A percentile compares a stretch with the other conserved stretches of the same genome.
These are phyloP conservation scores for Herpetomonas tarakana DNA, from an alignment of 208 protist genomes.

Conservation along the genomic window DNA sequence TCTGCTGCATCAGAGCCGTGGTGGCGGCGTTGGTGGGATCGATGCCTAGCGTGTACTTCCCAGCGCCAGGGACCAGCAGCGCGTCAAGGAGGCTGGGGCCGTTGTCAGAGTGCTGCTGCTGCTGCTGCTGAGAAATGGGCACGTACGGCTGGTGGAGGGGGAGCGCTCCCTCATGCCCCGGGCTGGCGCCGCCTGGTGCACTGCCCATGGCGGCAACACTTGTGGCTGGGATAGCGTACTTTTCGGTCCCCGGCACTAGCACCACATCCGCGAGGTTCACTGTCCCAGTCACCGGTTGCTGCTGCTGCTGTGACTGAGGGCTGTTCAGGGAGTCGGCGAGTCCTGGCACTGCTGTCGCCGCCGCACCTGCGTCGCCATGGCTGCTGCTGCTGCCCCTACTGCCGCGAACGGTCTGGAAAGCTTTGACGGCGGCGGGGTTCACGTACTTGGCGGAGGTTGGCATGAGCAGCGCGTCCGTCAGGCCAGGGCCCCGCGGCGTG, in stretches of 20 bases:
- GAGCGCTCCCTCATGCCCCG: neutral
- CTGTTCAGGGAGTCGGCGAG: neutral
- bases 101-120: neutral
- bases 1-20: neutral
- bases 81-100: constrained; percentile 6
- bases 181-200: neutral
- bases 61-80: neutral
- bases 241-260: neutral
- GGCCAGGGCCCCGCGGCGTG: constrained; percentile 2
- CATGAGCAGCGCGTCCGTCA: neutral
- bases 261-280: neutral
- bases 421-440: neutral
- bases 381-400: neutral
- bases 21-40: constrained; percentile 2
- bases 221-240: neutral
- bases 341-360: neutral
- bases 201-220: neutral
- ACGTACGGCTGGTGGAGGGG: neutral
- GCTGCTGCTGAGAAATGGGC: neutral
- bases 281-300: neutral
- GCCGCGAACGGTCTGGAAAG: neutral
- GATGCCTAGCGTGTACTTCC: constrained; percentile 2
- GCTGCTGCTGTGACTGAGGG: neutral
- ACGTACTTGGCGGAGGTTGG: neutral
- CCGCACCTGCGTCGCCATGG: too few relatives aligned